These are phyloP conservation scores for Hura crepitans DNA, from an alignment of 441 rosid species.

Conservation along the genomic window DNA sequence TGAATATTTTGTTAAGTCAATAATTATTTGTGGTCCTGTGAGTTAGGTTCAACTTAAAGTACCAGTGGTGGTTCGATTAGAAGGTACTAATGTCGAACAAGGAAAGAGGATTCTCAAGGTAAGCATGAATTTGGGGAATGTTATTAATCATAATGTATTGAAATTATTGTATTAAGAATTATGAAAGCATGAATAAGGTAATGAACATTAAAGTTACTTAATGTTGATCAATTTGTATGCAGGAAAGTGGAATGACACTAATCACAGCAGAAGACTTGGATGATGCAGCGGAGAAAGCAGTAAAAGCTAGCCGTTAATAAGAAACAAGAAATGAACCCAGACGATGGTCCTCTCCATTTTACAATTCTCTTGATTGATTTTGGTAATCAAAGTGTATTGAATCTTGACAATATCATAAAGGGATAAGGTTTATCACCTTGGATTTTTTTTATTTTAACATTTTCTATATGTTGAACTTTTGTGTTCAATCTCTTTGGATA, in stretches of 20 bases:
- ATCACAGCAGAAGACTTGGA: slow-evolving; percentile 92
- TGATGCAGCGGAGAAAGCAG: slow-evolving; percentile 96
- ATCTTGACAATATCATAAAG: slow-evolving; percentile 27
- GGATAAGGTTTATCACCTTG: slow-evolving; percentile 6
- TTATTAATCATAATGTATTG: not conserved
- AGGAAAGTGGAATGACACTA: slow-evolving; percentile 91
- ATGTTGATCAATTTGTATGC: slow-evolving; percentile 21
- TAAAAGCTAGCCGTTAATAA: slow-evolving; percentile 49
- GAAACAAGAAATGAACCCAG: slow-evolving; percentile 29
- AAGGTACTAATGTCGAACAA: slow-evolving; percentile 96
- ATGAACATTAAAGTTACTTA: not conserved
- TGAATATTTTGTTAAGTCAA: slow-evolving; percentile 1
- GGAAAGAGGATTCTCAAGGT: slow-evolving; percentile 96
- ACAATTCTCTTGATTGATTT: slow-evolving; percentile 18
- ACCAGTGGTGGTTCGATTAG: slow-evolving; percentile 95
- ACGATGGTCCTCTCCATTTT: slow-evolving; percentile 1
- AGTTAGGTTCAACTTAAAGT: slow-evolving; percentile 79
- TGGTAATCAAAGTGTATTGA: slow-evolving; percentile 18
- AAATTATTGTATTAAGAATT: not conserved
- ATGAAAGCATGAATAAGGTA: no score
- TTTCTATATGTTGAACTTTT: slow-evolving; percentile 1
- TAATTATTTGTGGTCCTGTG: not conserved
- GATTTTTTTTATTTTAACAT: not conserved
- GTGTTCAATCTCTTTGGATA: not conserved
- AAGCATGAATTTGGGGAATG: slow-evolving; percentile 18